Evolutionary conservation across 2,329 filamentous ascomycete species (phyloP), one percentile per base, ranked within the genome.

Genomic region (Aspergillus puulaauensis): DNA sequence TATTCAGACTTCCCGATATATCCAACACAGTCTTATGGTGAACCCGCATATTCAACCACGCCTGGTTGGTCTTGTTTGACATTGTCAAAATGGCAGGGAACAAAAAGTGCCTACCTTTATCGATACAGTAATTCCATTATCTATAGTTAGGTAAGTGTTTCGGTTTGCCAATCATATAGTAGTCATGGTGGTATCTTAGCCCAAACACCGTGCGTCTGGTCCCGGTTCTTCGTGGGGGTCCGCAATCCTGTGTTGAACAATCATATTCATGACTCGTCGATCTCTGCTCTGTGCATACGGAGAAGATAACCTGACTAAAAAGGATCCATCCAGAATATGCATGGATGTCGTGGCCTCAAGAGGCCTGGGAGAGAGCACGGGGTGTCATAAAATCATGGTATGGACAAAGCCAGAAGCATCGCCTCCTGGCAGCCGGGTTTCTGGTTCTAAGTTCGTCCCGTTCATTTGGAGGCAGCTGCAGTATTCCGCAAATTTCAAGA

Each of bases 331-430:
- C 44, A 40, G 5, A 31, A 23, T 31, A 60, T 57, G 57, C 53
- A 59, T 49, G 52, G 21, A 52, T 58, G 52, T 48, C 52, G 40
- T 52, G 35, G n/a, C 14, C 52, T 39, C 33, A 24, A 24, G 23
- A 31, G 9, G 9, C 27, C 27, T 31, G 27, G 31, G 47, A 39
- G 21, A 49, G 14, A 14, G 35, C 14, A 12, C 14, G 35, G 35
- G 15, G 35, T 31, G 27, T 31, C 35, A 37, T 37, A 14, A 37
- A 37, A n/a, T 6, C 35, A 37, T n/a, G 12, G 35, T n/a, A 37
- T 37, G 35, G 12, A 37, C 35, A 37, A 37, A 15, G 14, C 21
- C 17, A 5, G 21, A 21, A 49, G 31, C 35, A 37, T n/a, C 35
- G 15, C 15, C 35, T 37, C 12, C 12, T 37, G 35, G 35, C 15